Evolutionary conservation across 1,284 basidiomycete species (phyloP).

Genomic region (Acaromyces ingoldii): DNA sequence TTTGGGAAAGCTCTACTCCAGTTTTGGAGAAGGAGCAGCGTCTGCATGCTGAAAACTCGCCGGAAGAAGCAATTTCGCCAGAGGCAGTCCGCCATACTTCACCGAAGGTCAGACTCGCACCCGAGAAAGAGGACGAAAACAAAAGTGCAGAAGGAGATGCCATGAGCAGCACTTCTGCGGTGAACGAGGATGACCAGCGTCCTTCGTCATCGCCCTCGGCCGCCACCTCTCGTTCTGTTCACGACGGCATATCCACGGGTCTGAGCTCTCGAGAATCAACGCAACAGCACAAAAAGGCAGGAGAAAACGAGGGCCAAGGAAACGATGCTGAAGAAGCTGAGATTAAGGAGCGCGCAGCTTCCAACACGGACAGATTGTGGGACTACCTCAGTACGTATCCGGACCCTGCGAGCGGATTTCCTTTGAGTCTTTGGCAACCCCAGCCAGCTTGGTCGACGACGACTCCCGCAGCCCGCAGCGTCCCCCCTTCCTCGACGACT

Average conservation of each 20-base stretch:
- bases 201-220: neutral
- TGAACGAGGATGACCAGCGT: neutral
- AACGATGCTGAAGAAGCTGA: neutral
- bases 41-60: neutral
- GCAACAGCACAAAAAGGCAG: constrained; percentile 1
- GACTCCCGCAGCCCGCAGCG: too few relatives aligned
- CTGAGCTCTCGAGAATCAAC: too few relatives aligned
- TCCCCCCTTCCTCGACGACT: too few relatives aligned
- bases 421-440: constrained; percentile 2
- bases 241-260: too few relatives aligned
- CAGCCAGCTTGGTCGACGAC: neutral
- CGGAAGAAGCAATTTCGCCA: neutral
- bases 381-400: constrained; percentile 6
- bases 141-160: too few relatives aligned
- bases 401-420: neutral
- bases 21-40: constrained; percentile 1
- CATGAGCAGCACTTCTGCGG: too few relatives aligned
- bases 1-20: constrained; percentile 16
- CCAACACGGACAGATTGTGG: constrained; percentile 6
- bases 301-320: neutral
- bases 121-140: too few relatives aligned
- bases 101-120: too few relatives aligned
- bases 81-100: too few relatives aligned
- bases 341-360: too few relatives aligned
- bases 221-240: too few relatives aligned